phyloP scores from a whole-genome alignment of 2,329 filamentous ascomycete genomes.

The Alternaria novae-zelandiae region DNA sequence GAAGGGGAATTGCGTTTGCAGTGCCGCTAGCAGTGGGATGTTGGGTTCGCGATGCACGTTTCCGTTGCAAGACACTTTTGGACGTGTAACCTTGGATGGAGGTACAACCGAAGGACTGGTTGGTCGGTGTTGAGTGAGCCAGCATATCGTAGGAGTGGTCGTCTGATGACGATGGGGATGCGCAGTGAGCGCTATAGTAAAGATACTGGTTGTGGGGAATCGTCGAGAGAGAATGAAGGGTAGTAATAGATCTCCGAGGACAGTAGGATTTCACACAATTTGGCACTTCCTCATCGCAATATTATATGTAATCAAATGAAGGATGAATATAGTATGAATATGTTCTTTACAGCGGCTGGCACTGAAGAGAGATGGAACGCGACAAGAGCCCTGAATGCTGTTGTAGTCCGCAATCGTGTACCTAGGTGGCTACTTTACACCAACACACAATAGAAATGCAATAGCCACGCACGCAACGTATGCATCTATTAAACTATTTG shows the following conservation, averaged over 20 bases:
- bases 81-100: not conserved
- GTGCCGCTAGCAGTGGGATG: not conserved
- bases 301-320: not conserved
- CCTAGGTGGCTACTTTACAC: not conserved
- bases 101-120: not conserved
- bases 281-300: not conserved
- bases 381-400: not conserved
- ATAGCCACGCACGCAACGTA: not conserved
- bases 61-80: not conserved
- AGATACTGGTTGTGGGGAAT: fast-evolving
- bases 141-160: not conserved
- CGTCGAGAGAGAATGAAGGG: not conserved
- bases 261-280: not conserved
- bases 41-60: not conserved
- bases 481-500: not conserved
- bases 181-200: not conserved
- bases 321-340: not conserved
- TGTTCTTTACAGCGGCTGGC: not conserved
- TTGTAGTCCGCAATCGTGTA: not conserved
- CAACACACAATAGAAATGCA: not conserved
- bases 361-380: not conserved
- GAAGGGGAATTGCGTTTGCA: not conserved
- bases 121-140: not conserved
- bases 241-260: fast-evolving
- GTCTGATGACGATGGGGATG: not conserved